Evolutionary conservation across 2,329 filamentous ascomycete species (phyloP).

Genomic region (Diaporthe citrichinensis): DNA sequence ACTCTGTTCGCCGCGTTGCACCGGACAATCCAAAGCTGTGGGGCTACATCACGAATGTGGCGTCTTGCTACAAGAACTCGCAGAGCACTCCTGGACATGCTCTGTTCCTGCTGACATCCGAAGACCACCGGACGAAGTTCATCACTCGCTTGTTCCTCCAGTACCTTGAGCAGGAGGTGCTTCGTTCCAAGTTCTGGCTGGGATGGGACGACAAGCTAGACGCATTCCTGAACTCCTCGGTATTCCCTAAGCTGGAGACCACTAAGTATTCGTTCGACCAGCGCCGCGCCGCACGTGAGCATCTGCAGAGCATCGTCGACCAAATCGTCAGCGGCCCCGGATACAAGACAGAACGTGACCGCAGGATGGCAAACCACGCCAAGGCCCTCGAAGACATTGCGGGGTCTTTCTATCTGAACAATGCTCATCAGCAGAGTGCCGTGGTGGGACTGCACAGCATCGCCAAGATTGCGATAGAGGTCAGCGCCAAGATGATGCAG

Average conservation of each 20-base stretch:
- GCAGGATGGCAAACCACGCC: constrained; percentile 45
- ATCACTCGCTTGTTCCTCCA: constrained; percentile 55
- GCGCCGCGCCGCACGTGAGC: constrained; percentile 54
- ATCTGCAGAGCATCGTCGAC: constrained; percentile 52
- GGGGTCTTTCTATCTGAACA: constrained; percentile 59
- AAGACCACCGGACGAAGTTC: constrained; percentile 51
- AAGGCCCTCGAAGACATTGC: constrained; percentile 52
- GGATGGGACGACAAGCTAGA: constrained; percentile 48
- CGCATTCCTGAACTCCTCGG: constrained; percentile 42
- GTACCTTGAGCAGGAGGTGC: constrained; percentile 54
- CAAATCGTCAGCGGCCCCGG: constrained; percentile 50
- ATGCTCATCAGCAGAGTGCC: constrained; percentile 54
- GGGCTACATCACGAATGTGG: constrained; percentile 53
- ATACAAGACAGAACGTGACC: constrained; percentile 46
- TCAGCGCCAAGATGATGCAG: constrained; percentile 63
- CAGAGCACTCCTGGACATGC: constrained; percentile 51
- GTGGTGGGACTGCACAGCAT: constrained; percentile 60
- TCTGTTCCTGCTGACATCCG: constrained; percentile 51
- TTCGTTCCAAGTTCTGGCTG: constrained; percentile 52
- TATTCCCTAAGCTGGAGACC: constrained; percentile 43
- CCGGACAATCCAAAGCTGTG: constrained; percentile 49
- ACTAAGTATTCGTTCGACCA: constrained; percentile 46
- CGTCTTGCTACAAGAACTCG: constrained; percentile 46
- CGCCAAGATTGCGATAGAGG: constrained; percentile 58
- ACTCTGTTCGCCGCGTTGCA: constrained; percentile 41